These are phyloP conservation scores for Wallacemonas sp. DNA, from an alignment of 208 protist genomes.

Conservation along the genomic window DNA sequence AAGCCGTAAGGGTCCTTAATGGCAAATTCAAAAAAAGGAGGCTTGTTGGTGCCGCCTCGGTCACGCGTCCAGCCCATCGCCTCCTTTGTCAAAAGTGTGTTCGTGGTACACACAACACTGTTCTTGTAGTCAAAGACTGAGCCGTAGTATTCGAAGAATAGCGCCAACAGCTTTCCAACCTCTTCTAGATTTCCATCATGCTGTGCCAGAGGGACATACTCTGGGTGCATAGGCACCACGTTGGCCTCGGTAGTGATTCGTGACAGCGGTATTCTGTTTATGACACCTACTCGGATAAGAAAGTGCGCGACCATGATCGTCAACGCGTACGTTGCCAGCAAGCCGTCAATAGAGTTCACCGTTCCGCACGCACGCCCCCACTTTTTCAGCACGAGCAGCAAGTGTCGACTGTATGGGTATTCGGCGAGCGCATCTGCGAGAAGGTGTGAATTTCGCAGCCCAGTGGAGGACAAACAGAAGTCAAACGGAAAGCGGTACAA, in stretches of 20 bases:
- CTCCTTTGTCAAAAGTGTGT: slow-evolving; percentile 62
- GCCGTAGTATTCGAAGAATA: slow-evolving; percentile 88
- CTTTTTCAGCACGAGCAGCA: slow-evolving; percentile 82
- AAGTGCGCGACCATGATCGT: slow-evolving; percentile 89
- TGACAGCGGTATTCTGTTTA: slow-evolving; percentile 51
- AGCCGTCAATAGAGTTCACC: slow-evolving; percentile 85
- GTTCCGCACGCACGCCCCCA: slow-evolving; percentile 81
- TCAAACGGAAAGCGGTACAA: slow-evolving; percentile 89
- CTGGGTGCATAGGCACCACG: slow-evolving; percentile 40
- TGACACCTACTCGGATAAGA: slow-evolving; percentile 49
- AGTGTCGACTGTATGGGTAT: slow-evolving; percentile 73
- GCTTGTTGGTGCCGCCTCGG: slow-evolving; percentile 26
- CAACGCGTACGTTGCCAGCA: slow-evolving; percentile 84
- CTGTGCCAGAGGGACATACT: slow-evolving; percentile 37
- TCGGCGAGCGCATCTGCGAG: slow-evolving; percentile 60
- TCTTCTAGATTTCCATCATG: slow-evolving; percentile 39
- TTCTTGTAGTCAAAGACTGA: slow-evolving; percentile 74
- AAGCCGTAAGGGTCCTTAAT: slow-evolving; percentile 89
- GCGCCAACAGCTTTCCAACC: slow-evolving; percentile 70
- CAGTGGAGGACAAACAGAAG: slow-evolving; percentile 86
- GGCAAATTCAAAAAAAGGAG: slow-evolving; percentile 86
- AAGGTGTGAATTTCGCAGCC: slow-evolving; percentile 81
- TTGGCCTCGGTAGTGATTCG: slow-evolving; percentile 43
- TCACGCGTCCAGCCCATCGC: slow-evolving; percentile 76
- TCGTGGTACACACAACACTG: slow-evolving; percentile 82